Conservation (phyloP, 2,329 filamentous ascomycete genomes). For the Didymella exigua region DNA sequence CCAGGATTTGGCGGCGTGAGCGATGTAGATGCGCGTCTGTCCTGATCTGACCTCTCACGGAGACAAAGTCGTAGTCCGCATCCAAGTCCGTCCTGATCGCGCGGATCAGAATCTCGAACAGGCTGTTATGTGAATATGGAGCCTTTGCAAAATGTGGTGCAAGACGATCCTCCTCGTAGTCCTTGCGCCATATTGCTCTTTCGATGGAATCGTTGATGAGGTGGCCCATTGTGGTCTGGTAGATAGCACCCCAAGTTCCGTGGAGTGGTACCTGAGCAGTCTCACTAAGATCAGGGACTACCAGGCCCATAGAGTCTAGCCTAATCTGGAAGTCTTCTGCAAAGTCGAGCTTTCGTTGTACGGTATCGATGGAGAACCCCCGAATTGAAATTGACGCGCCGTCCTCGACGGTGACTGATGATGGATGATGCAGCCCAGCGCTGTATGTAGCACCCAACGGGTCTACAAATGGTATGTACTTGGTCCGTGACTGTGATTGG, state of each 20-base stretch:
- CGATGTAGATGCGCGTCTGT: constrained; percentile 13
- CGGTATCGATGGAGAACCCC: constrained; percentile 4
- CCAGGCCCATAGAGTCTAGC: not conserved
- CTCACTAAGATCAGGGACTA: not conserved
- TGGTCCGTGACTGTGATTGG: constrained; percentile 1
- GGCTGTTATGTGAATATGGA: constrained; percentile 8
- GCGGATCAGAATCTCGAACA: constrained; percentile 5
- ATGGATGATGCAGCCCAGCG: constrained; percentile 5
- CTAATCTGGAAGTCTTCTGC: not conserved
- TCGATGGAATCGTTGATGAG: not conserved
- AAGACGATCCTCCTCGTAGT: constrained; percentile 10
- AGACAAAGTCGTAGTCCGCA: constrained; percentile 6
- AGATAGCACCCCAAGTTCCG: constrained; percentile 16
- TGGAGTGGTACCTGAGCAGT: constrained; percentile 1
- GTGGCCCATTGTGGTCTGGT: constrained; percentile 3
- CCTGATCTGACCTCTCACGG: constrained; percentile 8
- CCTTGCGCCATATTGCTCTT: constrained; percentile 5
- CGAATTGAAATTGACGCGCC: not conserved
- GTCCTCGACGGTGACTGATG: not conserved
- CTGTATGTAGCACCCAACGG: not conserved
- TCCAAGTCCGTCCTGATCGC: constrained; percentile 11
- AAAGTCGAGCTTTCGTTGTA: constrained; percentile 6
- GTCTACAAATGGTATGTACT: constrained; percentile 3
- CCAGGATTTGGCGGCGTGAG: constrained; percentile 1
- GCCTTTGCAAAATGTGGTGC: not conserved